phyloP scores from a whole-genome alignment of 1,284 basidiomycete species.

The Stygiomarasmius scandens region DNA sequence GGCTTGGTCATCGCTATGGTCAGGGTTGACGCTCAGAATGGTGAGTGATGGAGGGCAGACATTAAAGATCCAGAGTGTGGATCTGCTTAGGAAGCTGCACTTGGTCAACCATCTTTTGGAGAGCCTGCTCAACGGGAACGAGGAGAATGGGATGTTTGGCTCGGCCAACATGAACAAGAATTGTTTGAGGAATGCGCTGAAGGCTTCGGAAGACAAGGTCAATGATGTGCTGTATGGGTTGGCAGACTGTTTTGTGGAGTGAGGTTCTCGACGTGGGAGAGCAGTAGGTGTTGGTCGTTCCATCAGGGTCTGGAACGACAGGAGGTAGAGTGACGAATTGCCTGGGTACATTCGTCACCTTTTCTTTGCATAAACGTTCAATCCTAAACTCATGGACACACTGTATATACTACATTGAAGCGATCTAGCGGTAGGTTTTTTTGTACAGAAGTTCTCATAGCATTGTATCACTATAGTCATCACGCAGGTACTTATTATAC shows the following conservation, averaged over 20 bases:
- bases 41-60: slow-evolving; percentile 6
- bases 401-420: too few relatives aligned
- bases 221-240: slow-evolving; percentile 17
- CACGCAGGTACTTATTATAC: too few relatives aligned
- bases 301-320: too few relatives aligned
- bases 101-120: slow-evolving; percentile 17
- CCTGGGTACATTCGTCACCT: too few relatives aligned
- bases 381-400: too few relatives aligned
- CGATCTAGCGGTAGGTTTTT: too few relatives aligned
- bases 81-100: slow-evolving; percentile 16
- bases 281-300: too few relatives aligned
- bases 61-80: slow-evolving; percentile 14
- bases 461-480: too few relatives aligned
- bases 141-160: background rate
- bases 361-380: too few relatives aligned
- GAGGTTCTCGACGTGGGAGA: background rate
- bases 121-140: slow-evolving; percentile 14
- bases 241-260: slow-evolving; percentile 17
- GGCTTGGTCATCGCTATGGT: slow-evolving; percentile 16
- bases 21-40: slow-evolving; percentile 10
- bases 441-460: too few relatives aligned
- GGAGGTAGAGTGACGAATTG: too few relatives aligned
- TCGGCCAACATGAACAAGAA: slow-evolving; percentile 17
- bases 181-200: slow-evolving; percentile 17
- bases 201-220: slow-evolving; percentile 18